Percentiles rank a stretch among this genome's conserved stretches.
Evolutionary conservation across 1,284 basidiomycete genomes (phyloP).

Genomic region (Papiliotrema flavescens): DNA sequence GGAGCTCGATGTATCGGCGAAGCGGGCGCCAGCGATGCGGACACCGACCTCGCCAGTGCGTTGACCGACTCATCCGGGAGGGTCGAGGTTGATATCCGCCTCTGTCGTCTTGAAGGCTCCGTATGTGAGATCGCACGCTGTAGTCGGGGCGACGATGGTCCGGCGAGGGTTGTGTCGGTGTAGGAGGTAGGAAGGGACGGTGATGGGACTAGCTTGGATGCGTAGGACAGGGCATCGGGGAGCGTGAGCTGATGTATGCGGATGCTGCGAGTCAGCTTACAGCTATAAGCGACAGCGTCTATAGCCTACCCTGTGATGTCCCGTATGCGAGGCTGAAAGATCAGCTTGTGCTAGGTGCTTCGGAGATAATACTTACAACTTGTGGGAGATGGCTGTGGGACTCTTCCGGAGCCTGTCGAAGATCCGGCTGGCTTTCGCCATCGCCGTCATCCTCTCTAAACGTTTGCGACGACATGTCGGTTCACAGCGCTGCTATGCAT

Average conservation of each 20-base stretch:
- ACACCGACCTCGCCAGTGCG: neutral
- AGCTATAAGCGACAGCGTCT: no score
- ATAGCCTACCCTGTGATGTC: slow-evolving; percentile 40
- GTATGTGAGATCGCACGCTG: neutral
- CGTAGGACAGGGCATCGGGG: slow-evolving; percentile 19
- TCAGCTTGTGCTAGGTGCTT: neutral
- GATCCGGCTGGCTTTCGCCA: no score
- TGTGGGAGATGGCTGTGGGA: no score
- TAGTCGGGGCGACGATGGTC: slow-evolving; percentile 9
- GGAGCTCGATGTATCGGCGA: slow-evolving; percentile 3
- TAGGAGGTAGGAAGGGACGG: neutral
- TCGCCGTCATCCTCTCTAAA: no score
- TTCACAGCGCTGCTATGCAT: no score
- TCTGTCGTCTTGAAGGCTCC: neutral
- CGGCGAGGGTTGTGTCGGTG: slow-evolving; percentile 3
- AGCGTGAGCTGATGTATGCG: slow-evolving; percentile 43
- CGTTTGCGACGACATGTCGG: no score
- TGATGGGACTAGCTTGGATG: slow-evolving; percentile 18
- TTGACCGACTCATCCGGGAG: neutral
- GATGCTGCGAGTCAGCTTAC: no score
- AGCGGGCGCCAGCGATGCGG: neutral
- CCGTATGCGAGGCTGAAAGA: slow-evolving; percentile 30
- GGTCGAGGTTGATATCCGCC: slow-evolving; percentile 6
- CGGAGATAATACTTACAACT: neutral
- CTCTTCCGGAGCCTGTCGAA: no score